These are phyloP conservation scores for Trichoderma orchidacearum DNA, from an alignment of 495 filamentous ascomycete genomes.

Conservation along the genomic window DNA sequence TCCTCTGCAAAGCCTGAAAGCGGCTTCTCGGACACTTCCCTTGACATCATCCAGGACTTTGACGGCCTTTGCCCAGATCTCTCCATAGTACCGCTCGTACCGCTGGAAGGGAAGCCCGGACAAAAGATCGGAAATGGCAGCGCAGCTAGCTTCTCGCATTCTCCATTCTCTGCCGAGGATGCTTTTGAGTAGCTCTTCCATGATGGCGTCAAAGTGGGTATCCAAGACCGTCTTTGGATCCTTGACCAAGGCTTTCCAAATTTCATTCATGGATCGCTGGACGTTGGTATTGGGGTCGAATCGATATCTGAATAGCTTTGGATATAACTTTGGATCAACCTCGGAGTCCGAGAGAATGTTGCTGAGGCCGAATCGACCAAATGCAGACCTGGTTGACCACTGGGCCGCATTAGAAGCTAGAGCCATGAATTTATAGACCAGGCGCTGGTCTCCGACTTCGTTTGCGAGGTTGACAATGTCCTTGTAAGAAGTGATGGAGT, in stretches of 20 bases:
- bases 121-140: constrained; percentile 75
- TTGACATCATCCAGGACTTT: constrained; percentile 93
- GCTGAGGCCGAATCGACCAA: constrained; percentile 85
- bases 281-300: constrained; percentile 93
- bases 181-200: constrained; percentile 70
- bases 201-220: constrained; percentile 68
- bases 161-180: constrained; percentile 89
- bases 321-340: constrained; percentile 85
- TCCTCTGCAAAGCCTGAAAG: constrained; percentile 64
- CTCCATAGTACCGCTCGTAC: constrained; percentile 70
- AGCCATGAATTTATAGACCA: constrained; percentile 96
- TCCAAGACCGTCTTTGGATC: constrained; percentile 62
- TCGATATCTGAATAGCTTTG: constrained; percentile 84
- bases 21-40: constrained; percentile 68
- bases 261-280: constrained; percentile 88
- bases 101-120: constrained; percentile 59
- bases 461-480: constrained; percentile 87
- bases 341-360: constrained; percentile 81
- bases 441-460: constrained; percentile 84
- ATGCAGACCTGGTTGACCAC: constrained; percentile 89
- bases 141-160: constrained; percentile 79
- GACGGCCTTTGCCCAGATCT: constrained; percentile 73
- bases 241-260: constrained; percentile 87
- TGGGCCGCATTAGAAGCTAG: constrained; percentile 86
- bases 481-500: constrained; percentile 84